Evolutionary conservation across 2,329 filamentous ascomycete genomes (phyloP).

Genomic region (Stachybotrys elegans): DNA sequence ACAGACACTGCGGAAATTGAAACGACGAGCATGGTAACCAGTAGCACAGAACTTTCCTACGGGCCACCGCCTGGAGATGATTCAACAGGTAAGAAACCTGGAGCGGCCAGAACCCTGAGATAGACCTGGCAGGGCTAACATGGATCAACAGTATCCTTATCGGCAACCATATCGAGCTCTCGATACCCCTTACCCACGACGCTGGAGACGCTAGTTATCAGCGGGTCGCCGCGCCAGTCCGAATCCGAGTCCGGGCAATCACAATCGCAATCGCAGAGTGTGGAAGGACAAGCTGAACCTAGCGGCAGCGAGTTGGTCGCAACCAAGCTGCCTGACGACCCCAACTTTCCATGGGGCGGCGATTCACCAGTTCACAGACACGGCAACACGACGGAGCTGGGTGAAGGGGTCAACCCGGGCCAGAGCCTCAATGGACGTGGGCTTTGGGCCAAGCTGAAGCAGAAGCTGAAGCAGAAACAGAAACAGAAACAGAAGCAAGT

Average conservation of each 20-base stretch:
- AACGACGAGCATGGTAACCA: too few species aligned
- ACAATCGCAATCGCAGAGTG: neutral
- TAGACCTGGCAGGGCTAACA: too few species aligned
- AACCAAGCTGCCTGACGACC: conserved; percentile 19
- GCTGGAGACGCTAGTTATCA: neutral
- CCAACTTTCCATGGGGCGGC: conserved; percentile 31
- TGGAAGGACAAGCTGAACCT: conserved; percentile 12
- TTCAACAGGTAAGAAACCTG: too few species aligned
- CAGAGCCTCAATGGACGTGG: neutral
- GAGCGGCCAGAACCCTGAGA: too few species aligned
- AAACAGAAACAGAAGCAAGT: too few species aligned
- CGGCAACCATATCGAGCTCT: neutral
- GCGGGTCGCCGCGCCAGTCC: neutral
- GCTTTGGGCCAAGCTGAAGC: too few species aligned
- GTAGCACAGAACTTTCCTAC: too few species aligned
- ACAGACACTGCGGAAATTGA: too few species aligned
- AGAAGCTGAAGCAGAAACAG: too few species aligned
- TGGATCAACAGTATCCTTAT: too few species aligned
- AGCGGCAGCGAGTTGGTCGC: conserved; percentile 11
- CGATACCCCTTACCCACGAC: neutral
- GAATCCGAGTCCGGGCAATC: neutral
- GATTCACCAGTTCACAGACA: conserved; percentile 29
- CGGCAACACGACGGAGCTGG: conserved; percentile 20
- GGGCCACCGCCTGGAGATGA: too few species aligned
- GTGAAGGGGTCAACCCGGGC: conserved; percentile 9